Evolutionary conservation across 2,329 filamentous ascomycete species (phyloP).

Genomic region (Aspergillus viridinutans): DNA sequence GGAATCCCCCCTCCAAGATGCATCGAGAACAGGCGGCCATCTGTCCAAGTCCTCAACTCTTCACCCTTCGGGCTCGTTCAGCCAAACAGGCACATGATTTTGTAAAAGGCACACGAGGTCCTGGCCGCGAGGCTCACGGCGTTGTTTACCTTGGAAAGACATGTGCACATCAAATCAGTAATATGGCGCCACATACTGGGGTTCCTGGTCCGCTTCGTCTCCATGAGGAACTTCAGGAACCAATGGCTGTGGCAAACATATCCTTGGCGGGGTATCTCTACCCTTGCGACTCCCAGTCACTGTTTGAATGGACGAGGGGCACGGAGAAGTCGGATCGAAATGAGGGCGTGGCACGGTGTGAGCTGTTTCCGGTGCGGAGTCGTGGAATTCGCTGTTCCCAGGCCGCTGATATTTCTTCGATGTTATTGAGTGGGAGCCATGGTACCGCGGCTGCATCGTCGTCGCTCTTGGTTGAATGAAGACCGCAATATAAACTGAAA

Average conservation of each 20-base stretch:
- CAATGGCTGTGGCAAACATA: slow-evolving; percentile 42
- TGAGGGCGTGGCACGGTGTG: not conserved
- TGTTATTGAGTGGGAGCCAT: slow-evolving; percentile 5
- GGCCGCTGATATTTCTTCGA: slow-evolving; percentile 3
- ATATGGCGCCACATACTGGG: slow-evolving; percentile 32
- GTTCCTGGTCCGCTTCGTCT: slow-evolving; percentile 37
- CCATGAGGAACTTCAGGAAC: slow-evolving; percentile 40
- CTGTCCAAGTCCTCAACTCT: not conserved
- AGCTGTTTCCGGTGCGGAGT: slow-evolving; percentile 3
- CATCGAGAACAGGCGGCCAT: not conserved
- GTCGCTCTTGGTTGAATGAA: slow-evolving; percentile 32
- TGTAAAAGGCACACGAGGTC: slow-evolving; percentile 24
- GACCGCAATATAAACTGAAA: slow-evolving; percentile 41
- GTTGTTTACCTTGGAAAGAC: slow-evolving; percentile 20
- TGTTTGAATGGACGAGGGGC: slow-evolving; percentile 3
- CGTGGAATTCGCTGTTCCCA: slow-evolving; percentile 14
- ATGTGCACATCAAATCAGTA: slow-evolving; percentile 22
- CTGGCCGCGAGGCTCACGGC: slow-evolving; percentile 21
- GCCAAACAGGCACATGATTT: slow-evolving; percentile 21
- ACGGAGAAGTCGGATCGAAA: slow-evolving; percentile 3
- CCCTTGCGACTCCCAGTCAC: slow-evolving; percentile 3
- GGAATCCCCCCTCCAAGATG: slow-evolving; percentile 9
- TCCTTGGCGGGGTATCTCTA: slow-evolving; percentile 1
- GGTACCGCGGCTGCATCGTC: slow-evolving; percentile 28
- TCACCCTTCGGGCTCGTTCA: slow-evolving; percentile 3